Percentiles rank a stretch among this genome's conserved stretches.
These are phyloP conservation scores for Periconia sp. DNA, from an alignment of 2,329 filamentous ascomycete genomes.

Conservation along the genomic window DNA sequence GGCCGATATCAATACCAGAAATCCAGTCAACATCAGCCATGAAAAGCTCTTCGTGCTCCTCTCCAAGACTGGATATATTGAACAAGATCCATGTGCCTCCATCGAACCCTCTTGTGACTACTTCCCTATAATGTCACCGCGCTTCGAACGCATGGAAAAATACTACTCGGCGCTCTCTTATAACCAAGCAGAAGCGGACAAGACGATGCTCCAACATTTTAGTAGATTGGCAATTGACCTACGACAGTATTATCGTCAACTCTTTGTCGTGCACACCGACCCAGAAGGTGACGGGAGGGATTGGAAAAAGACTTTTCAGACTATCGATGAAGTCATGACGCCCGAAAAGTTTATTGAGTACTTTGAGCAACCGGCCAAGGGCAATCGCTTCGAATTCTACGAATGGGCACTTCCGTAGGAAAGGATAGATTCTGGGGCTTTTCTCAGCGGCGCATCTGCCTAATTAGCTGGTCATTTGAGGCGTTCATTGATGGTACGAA, in stretches of 20 bases:
- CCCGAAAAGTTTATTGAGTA: conserved; percentile 33
- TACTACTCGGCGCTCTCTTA: conserved; percentile 26
- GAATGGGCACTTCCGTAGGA: conserved; percentile 27
- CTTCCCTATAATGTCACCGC: conserved; percentile 38
- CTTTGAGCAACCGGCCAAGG: conserved; percentile 21
- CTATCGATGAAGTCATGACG: conserved; percentile 35
- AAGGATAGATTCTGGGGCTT: neutral
- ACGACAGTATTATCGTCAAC: conserved; percentile 36
- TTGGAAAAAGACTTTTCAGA: conserved; percentile 31
- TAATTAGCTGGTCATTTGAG: too few relatives aligned
- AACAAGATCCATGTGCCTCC: conserved; percentile 26
- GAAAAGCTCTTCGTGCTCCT: conserved; percentile 34
- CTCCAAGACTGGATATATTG: conserved; percentile 25
- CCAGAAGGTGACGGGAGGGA: conserved; percentile 17
- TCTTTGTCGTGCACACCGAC: conserved; percentile 40
- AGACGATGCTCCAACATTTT: conserved; percentile 33
- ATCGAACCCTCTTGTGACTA: conserved; percentile 25
- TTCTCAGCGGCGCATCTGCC: too few relatives aligned
- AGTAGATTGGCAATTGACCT: conserved; percentile 25
- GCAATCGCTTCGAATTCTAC: conserved; percentile 34
- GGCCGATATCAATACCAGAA: conserved; percentile 20
- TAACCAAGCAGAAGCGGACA: conserved; percentile 28
- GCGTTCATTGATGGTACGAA: too few relatives aligned
- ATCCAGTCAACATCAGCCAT: conserved; percentile 23
- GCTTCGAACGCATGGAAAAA: conserved; percentile 22